Percentiles rank a stretch among this genome's conserved stretches.
Conservation (phyloP, 169 alveolate species). For the Theileria annulata region DNA sequence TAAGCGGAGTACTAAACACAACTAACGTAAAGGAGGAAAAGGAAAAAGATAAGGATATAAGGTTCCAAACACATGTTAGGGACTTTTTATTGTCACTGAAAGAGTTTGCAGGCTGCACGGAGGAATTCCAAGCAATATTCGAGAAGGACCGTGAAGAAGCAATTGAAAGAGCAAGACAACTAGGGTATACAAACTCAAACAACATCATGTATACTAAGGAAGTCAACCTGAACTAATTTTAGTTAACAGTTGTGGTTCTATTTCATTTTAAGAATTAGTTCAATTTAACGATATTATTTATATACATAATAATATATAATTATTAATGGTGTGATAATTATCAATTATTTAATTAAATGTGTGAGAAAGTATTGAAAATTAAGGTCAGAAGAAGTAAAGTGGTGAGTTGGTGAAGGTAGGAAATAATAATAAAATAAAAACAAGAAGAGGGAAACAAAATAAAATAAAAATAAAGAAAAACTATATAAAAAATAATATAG, state of each 20-base stretch:
- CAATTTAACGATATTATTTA: background rate
- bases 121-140: constrained; percentile 54
- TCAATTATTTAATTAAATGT: background rate
- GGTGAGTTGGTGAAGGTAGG: background rate
- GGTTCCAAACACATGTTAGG: constrained; percentile 64
- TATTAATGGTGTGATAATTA: background rate
- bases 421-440: background rate
- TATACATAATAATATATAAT: background rate
- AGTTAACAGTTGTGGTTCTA: background rate
- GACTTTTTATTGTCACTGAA: constrained; percentile 64
- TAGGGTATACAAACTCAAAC: constrained; percentile 38
- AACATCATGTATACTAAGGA: constrained; percentile 41
- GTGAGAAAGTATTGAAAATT: background rate
- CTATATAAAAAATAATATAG: background rate
- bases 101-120: constrained; percentile 67
- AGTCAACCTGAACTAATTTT: constrained; percentile 43
- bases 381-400: background rate
- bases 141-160: constrained; percentile 61
- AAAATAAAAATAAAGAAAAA: background rate
- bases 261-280: too few species aligned
- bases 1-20: constrained; percentile 1
- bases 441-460: background rate
- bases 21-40: constrained; percentile 12
- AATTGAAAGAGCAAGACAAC: constrained; percentile 57
- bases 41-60: constrained; percentile 25